Evolutionary conservation across 805 yeast genomes (phyloP).

Genomic region (Hanseniaspora jakobsenii): DNA sequence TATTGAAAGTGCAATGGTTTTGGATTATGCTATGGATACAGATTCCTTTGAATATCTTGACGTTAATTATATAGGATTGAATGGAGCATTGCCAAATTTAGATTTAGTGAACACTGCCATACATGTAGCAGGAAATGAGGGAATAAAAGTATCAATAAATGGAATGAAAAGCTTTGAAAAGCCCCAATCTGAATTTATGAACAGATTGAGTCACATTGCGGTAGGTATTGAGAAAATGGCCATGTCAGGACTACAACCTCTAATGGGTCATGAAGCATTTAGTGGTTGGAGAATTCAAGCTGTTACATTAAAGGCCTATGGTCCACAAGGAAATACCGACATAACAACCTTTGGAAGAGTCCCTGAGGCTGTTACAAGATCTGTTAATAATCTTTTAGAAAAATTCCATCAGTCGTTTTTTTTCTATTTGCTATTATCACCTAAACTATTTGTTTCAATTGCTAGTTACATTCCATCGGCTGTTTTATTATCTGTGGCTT

Average conservation of each 20-base stretch:
- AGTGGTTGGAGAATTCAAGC: constrained; percentile 96
- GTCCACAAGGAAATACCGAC: constrained; percentile 49
- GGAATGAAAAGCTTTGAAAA: constrained; percentile 36
- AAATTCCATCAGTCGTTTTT: constrained; percentile 96
- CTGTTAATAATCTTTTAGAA: constrained; percentile 83
- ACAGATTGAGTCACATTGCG: constrained; percentile 47
- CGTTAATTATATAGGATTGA: constrained; percentile 71
- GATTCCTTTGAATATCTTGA: constrained; percentile 70
- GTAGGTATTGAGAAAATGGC: constrained; percentile 60
- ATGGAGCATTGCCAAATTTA: constrained; percentile 91
- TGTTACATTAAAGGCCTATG: constrained; percentile 61
- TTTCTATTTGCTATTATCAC: constrained; percentile 72
- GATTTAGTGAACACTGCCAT: constrained; percentile 78
- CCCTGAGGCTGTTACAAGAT: constrained; percentile 73
- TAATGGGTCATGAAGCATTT: constrained; percentile 75
- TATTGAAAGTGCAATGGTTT: constrained; percentile 75
- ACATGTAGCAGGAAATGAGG: constrained; percentile 63
- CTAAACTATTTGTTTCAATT: constrained; percentile 74
- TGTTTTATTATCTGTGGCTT: constrained; percentile 54
- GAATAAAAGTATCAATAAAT: constrained; percentile 57
- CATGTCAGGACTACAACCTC: constrained; percentile 50
- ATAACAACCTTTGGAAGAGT: constrained; percentile 86
- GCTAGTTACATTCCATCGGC: constrained; percentile 89
- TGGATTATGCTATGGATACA: constrained; percentile 56
- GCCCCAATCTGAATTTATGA: constrained; percentile 34